Evolutionary conservation across 2,329 filamentous ascomycete genomes (phyloP), one percentile per base, ranked within the genome.

Genomic region (Fusarium sp.): DNA sequence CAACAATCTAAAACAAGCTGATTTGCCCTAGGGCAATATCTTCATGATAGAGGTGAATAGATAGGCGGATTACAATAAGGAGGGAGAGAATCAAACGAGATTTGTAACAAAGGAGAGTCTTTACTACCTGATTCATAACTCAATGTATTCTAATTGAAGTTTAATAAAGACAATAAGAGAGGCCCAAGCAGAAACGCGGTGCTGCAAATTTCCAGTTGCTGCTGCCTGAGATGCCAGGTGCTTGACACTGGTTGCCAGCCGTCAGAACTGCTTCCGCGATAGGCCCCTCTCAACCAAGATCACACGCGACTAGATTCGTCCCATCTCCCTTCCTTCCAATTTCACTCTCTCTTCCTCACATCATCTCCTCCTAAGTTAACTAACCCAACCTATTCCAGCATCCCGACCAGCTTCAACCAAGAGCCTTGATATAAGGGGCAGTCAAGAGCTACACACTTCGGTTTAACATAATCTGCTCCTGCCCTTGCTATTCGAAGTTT

Each of bases 161-260:
- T 15, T 12, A 12, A 7, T 38, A 16, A 5, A 24, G 13, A 24
- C 21, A 60, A 47, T 26, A 18, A 3, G 8, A 26, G 23, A 26
- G 15, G 23, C 9, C n/a, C 15, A 4, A 38, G 11, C 7, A 28
- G 44, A 29, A 44, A 21, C 10, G 5, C 15, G 16, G 24, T 37
- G 47, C 35, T 48, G n/a, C 12, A 16, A 33, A 21, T 41, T 54
- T 21, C 39, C 39, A 68, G 33, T 46, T 53, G 38, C 49, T 57
- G 33, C 47, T 69, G 68, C 68, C 68, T 65, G 31, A 46, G n/a
- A 39, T 58, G 50, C 48, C 59, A 71, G 64, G 31, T 66, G 47
- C 44, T 57, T 66, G 58, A 65, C 67, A 65, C 29, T 65, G 54
- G 12, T 47, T 33, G 58, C 68, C 71, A 73, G 57, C 37, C 47